Percentiles rank a stretch among this genome's conserved stretches.
phyloP scores from a whole-genome alignment of 495 filamentous ascomycete genomes.

The Mytilinidion resinicola region DNA sequence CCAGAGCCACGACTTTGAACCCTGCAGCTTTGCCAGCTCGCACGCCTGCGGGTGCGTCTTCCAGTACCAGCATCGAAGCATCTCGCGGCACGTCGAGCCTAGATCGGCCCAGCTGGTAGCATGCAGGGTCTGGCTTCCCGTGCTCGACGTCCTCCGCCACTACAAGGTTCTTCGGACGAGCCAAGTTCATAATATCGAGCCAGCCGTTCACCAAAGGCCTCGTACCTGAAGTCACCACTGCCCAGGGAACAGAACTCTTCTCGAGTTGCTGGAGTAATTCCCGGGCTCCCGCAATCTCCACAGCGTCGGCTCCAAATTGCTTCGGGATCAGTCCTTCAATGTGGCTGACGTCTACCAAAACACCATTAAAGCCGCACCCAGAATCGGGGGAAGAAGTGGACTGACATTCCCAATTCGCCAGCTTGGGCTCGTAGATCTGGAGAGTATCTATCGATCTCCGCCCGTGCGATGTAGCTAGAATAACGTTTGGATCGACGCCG shows the following conservation, averaged over 20 bases:
- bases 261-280: slow-evolving; percentile 54
- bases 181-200: slow-evolving; percentile 71
- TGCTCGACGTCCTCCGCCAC: slow-evolving; percentile 77
- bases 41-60: slow-evolving; percentile 93
- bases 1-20: slow-evolving; percentile 79
- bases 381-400: slow-evolving; percentile 16
- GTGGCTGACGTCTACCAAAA: slow-evolving; percentile 68
- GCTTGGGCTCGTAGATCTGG: slow-evolving; percentile 63
- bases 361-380: too few relatives aligned
- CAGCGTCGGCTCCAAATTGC: slow-evolving; percentile 66
- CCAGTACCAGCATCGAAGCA: slow-evolving; percentile 66
- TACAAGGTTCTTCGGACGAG: slow-evolving; percentile 66
- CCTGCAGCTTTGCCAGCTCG: slow-evolving; percentile 80
- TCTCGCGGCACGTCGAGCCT: slow-evolving; percentile 50
- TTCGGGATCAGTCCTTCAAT: slow-evolving; percentile 74
- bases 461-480: slow-evolving; percentile 84
- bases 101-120: slow-evolving; percentile 68
- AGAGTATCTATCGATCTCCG: slow-evolving; percentile 77
- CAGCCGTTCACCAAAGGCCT: slow-evolving; percentile 76
- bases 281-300: slow-evolving; percentile 71
- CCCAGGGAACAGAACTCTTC: slow-evolving; percentile 61
- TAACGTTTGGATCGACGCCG: slow-evolving; percentile 71
- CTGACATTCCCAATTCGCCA: slow-evolving; percentile 89
- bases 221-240: slow-evolving; percentile 88
- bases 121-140: slow-evolving; percentile 84